Conservation (phyloP, 2,329 filamentous ascomycete species). For the Madurella fahalii region DNA sequence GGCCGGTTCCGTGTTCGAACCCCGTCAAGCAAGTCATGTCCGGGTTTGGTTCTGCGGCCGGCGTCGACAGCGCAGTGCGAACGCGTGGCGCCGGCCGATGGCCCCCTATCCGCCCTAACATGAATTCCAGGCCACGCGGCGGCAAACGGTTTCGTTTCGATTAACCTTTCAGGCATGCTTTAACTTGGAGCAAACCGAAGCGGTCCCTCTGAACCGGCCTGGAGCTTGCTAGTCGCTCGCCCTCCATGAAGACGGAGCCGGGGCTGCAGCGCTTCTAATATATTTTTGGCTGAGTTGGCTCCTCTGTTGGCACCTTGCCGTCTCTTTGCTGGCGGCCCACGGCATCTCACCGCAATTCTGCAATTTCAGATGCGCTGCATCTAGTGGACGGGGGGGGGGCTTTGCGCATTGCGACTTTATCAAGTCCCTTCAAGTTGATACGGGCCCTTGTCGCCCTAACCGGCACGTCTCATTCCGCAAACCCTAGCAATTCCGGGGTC, state of each 20-base stretch:
- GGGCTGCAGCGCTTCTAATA: not conserved
- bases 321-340: not conserved
- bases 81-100: not conserved
- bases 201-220: too few species aligned
- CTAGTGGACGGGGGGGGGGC: too few species aligned
- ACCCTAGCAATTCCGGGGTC: not conserved
- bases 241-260: too few species aligned
- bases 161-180: too few species aligned
- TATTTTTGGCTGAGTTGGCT: not conserved
- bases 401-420: too few species aligned
- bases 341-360: constrained; percentile 2
- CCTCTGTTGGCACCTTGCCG: not conserved
- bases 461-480: not conserved
- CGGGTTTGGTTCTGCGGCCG: not conserved
- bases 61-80: not conserved
- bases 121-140: too few species aligned
- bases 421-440: not conserved
- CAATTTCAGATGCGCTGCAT: not conserved
- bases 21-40: not conserved
- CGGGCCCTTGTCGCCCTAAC: not conserved
- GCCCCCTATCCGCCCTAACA: too few species aligned
- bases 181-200: too few species aligned
- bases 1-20: not conserved
- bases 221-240: too few species aligned
- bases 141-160: too few species aligned